These are phyloP conservation scores for Fagus crenata DNA, from an alignment of 306 rosid genomes.

Conservation along the genomic window DNA sequence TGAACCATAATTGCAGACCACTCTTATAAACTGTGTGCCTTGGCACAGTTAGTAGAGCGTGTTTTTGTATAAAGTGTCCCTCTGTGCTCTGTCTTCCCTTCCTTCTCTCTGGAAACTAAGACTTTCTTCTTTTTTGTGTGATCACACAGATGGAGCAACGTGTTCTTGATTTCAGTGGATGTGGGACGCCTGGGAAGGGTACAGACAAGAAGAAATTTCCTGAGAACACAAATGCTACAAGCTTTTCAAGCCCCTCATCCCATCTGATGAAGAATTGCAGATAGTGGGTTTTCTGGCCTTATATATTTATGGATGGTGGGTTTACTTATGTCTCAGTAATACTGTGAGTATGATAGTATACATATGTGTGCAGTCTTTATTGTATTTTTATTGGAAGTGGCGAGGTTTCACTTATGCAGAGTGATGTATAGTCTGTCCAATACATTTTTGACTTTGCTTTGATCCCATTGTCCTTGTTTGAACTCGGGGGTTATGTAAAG, in stretches of 20 bases:
- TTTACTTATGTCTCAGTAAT: background rate
- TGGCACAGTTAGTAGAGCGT: background rate
- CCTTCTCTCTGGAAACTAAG: background rate
- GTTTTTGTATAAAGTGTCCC: background rate
- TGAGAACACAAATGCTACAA: slow-evolving; percentile 29
- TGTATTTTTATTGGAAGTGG: background rate
- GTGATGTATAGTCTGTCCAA: background rate
- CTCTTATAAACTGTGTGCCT: background rate
- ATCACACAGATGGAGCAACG: slow-evolving; percentile 68
- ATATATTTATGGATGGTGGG: background rate
- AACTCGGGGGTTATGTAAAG: background rate
- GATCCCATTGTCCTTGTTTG: background rate
- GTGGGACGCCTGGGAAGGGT: slow-evolving; percentile 72
- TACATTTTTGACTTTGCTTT: background rate
- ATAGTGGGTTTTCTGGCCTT: slow-evolving; percentile 25
- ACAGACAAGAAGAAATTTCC: slow-evolving; percentile 46
- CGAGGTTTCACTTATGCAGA: background rate
- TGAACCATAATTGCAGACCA: background rate
- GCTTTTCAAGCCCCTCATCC: slow-evolving; percentile 66
- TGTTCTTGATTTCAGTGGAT: slow-evolving; percentile 83
- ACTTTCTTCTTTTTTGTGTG: background rate
- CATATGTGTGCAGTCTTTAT: background rate
- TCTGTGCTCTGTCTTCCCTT: background rate
- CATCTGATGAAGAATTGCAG: slow-evolving; percentile 79
- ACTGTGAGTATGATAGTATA: background rate